Percentiles rank a stretch among this genome's conserved stretches.
These are phyloP conservation scores for Gaertneriomyces semiglobifer DNA, from an alignment of 192 early-diverging fungal species.

Conservation along the genomic window DNA sequence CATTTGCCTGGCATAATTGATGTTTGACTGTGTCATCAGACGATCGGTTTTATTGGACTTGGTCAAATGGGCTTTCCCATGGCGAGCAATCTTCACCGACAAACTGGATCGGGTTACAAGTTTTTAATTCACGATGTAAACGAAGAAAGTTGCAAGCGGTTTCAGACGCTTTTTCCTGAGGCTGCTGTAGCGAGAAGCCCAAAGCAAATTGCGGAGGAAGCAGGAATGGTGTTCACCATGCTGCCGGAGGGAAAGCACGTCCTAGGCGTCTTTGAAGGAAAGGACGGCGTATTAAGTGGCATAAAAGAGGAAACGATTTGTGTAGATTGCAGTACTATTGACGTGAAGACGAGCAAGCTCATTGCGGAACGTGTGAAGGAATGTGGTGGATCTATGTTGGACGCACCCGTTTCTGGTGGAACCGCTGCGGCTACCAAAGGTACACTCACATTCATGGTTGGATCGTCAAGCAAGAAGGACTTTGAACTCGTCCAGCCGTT, in stretches of 20 bases:
- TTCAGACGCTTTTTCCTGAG: conserved; percentile 38
- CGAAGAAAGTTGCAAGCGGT: conserved; percentile 48
- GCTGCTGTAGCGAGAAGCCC: conserved; percentile 60
- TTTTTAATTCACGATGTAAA: conserved; percentile 77
- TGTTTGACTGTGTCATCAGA: not conserved
- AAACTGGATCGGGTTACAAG: conserved; percentile 36
- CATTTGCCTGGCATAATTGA: too few species aligned
- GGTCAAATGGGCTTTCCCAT: conserved; percentile 84
- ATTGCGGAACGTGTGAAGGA: conserved; percentile 61
- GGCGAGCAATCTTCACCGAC: conserved; percentile 77
- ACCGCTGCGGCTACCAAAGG: conserved; percentile 82
- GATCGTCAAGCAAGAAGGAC: conserved; percentile 52
- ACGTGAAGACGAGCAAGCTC: conserved; percentile 70
- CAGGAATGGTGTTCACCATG: conserved; percentile 83
- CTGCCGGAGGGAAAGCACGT: conserved; percentile 84
- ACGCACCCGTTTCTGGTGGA: conserved; percentile 95
- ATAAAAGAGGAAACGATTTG: conserved; percentile 41
- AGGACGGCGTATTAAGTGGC: conserved; percentile 58
- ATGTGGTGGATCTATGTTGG: conserved; percentile 64
- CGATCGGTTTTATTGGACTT: conserved; percentile 85
- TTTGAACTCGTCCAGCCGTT: conserved; percentile 60
- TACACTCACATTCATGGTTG: conserved; percentile 97
- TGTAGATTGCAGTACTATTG: conserved; percentile 93
- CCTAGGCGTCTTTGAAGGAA: conserved; percentile 74
- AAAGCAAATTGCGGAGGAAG: conserved; percentile 64